Evolutionary conservation across 495 filamentous ascomycete genomes (phyloP), one percentile per base, ranked within the genome.

Genomic region (Penicillium herquei): DNA sequence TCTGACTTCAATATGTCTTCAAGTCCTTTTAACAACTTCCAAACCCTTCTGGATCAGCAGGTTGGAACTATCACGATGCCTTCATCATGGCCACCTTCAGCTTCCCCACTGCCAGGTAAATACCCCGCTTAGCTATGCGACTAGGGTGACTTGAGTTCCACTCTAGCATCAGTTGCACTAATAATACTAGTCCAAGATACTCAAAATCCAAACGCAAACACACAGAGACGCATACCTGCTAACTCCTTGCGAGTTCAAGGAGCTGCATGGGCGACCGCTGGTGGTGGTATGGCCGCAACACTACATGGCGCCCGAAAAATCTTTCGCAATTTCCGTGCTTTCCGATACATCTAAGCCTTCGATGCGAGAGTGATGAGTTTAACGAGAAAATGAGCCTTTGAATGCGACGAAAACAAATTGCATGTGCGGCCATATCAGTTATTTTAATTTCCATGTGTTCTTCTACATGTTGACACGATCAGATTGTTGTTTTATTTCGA

Each of bases 271-370:
- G 52, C 39, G 9, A 62, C 63, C 3, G 70, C 66, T 8, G 70
- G 68, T 21, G 70, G 65, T 5, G 61, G 70, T 5, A 69, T 73
- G 51, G 57, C 33, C 3, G 67, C 70, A 2, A 73, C 70, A 0
- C 52, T 73, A 26, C 56, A 59, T 13, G 70, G 70, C 2, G 66
- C 62, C 13, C 69, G 65, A 50, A 55, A 49, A 39, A 66, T 70
- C 35, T 61, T 71, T 33, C 61, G 65, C 13, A 65, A 68, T 12
- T 71, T 73, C 54, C 61, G 70, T 12, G 56, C 50, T 18, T 51
- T 73, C 10, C 65, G 52, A 41, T 73, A 73, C 47, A 61, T 72
- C 14, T 60, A 16, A 58, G 2, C 7, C 12, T 12, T 32, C 3
- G 1, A 13, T 3, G 8, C 37, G 9, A 39, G 5, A n/a, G 3